Evolutionary conservation across 2,329 filamentous ascomycete species (phyloP), one percentile per base, ranked within the genome.

Genomic region (Alternaria solani): DNA sequence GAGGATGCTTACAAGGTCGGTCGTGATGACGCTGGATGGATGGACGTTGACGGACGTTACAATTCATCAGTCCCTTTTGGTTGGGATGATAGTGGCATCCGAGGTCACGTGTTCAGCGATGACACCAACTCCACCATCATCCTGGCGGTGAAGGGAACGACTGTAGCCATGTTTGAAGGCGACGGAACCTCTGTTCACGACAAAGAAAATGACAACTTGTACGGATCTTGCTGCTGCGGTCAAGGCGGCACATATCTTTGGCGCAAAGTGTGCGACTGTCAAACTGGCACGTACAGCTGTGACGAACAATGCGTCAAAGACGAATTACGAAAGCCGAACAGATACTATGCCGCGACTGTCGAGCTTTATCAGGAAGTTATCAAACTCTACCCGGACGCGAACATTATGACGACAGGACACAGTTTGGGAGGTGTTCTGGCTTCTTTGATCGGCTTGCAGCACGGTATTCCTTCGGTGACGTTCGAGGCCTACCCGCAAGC

Each of bases 401-500:
- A 72, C 62, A 72, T 78, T 52, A 76, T 78, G 32, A 72, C 74
- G 2, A 72, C 72, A 7, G 75, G 75, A 7, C 75, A 78, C 51
- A 76, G 74, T 48, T 52, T 78, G 16, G 75, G 75, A 28, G 75
- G 75, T 7, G 75, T 76, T 8, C 62, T 78, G 5, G 75, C 75
- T 23, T 76, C 75, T 2, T 58, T 78, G 16, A 75, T 78, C 23
- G 74, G 75, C 9, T 58, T 78, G 26, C 69, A 71, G 28, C 74
- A 77, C 54, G 72, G 74, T 26, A 67, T 76, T 16, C 73, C 75
- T 8, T 65, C 70, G 30, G 66, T 78, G 2, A 73, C 75, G 0
- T 78, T 78, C 36, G 75, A 78, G 61, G 67, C 75, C 6, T 78
- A 77, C 46, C 75, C 75, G 3, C 75, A 78, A 57, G 75, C 75